Conservation (phyloP, 2,329 filamentous ascomycete species). For the Aspergillus sclerotialis region DNA sequence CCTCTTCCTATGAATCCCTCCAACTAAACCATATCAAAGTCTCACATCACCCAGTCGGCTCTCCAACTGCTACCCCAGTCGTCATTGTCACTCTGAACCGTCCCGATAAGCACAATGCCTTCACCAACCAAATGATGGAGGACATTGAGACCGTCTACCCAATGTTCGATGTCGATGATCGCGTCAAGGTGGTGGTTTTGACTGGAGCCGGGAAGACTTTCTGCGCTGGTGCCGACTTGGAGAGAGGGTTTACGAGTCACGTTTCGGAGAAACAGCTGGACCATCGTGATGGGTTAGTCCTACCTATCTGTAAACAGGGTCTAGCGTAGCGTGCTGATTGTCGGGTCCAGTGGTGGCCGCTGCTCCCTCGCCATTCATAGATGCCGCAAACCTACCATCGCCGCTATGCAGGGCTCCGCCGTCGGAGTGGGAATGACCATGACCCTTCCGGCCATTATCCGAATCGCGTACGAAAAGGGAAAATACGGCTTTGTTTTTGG, state of each 20-base stretch:
- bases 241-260: slow-evolving; percentile 42
- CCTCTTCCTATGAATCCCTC: slow-evolving; percentile 24
- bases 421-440: slow-evolving; percentile 55
- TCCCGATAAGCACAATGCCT: slow-evolving; percentile 50
- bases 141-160: slow-evolving; percentile 31
- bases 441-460: slow-evolving; percentile 51
- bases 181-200: slow-evolving; percentile 49
- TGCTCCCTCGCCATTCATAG: slow-evolving; percentile 47
- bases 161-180: slow-evolving; percentile 45
- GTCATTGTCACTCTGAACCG: slow-evolving; percentile 46
- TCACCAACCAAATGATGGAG: slow-evolving; percentile 44
- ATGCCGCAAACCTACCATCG: slow-evolving; percentile 52
- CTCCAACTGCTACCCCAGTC: slow-evolving; percentile 41
- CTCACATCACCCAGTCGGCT: slow-evolving; percentile 29
- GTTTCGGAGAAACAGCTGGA: slow-evolving; percentile 36
- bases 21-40: slow-evolving; percentile 22
- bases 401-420: slow-evolving; percentile 49
- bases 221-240: slow-evolving; percentile 53
- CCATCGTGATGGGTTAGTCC: slow-evolving; percentile 47
- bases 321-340: slow-evolving; percentile 33
- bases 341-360: slow-evolving; percentile 20
- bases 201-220: slow-evolving; percentile 41
- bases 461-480: slow-evolving; percentile 50
- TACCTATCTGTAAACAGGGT: neutral
- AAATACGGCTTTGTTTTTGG: slow-evolving; percentile 71